A percentile compares a stretch with the other conserved stretches of the same genome.
phyloP scores from a whole-genome alignment of 306 rosid genomes.

The Cucurbita pepo region DNA sequence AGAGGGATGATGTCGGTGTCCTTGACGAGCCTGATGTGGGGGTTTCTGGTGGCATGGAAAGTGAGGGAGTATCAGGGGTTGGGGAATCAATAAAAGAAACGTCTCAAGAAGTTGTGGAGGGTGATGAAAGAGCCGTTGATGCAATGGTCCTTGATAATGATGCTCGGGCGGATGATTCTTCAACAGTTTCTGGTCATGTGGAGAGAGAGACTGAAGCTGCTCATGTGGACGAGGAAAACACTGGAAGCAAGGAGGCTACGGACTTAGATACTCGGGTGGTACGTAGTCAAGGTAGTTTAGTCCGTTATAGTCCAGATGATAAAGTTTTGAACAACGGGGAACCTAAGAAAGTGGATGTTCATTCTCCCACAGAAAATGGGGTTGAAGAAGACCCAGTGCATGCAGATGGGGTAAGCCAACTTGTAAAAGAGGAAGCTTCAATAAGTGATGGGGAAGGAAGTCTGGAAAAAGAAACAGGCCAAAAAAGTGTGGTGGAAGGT shows the following conservation, averaged over 20 bases:
- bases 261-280: conserved; percentile 1
- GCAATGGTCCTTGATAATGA: conserved; percentile 1
- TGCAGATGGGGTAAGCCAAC: conserved; percentile 10
- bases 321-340: conserved; percentile 6
- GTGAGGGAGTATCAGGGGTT: conserved; percentile 17
- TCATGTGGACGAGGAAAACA: conserved; percentile 1
- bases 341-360: conserved; percentile 13
- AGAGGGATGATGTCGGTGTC: conserved; percentile 10
- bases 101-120: conserved; percentile 11
- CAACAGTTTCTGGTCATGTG: not conserved
- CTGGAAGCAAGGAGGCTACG: conserved; percentile 5
- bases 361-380: conserved; percentile 12
- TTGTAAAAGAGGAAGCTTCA: conserved; percentile 3
- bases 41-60: conserved; percentile 2
- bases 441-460: conserved; percentile 2
- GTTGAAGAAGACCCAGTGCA: conserved; percentile 16
- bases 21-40: conserved; percentile 5
- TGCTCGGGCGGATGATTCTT: conserved; percentile 11
- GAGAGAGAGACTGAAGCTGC: conserved; percentile 10
- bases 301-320: not conserved
- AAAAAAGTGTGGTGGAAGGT: conserved; percentile 14
- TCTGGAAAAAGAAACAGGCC: conserved; percentile 10
- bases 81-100: conserved; percentile 14
- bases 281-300: not conserved
- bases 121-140: not conserved